phyloP scores from a whole-genome alignment of 2,329 filamentous ascomycete genomes.

The Lecanicillium sp. region DNA sequence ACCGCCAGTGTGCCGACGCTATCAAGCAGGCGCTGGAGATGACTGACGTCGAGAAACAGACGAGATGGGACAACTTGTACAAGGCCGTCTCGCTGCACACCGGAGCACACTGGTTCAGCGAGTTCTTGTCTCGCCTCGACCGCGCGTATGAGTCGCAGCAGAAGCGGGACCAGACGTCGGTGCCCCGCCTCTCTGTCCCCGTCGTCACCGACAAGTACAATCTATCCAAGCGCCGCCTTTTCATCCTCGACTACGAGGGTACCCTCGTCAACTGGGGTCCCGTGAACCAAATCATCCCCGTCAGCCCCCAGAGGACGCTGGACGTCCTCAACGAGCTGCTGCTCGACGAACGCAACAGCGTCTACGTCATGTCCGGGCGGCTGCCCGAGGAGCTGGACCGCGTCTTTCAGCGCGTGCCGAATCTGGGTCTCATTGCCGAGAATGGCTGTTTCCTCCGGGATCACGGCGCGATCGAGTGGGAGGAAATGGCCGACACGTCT shows the following conservation, averaged over 20 bases:
- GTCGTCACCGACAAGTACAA: constrained; percentile 61
- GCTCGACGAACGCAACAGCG: constrained; percentile 71
- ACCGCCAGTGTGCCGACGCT: constrained; percentile 77
- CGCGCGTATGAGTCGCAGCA: constrained; percentile 79
- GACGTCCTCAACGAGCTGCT: constrained; percentile 78
- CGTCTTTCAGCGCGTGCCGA: constrained; percentile 76
- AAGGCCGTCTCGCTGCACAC: constrained; percentile 73
- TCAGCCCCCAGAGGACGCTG: constrained; percentile 76
- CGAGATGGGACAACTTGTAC: constrained; percentile 69
- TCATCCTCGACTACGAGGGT: constrained; percentile 91
- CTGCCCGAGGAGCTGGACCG: constrained; percentile 83
- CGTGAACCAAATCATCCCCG: constrained; percentile 75
- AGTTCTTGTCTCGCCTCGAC: constrained; percentile 64
- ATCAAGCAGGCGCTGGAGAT: constrained; percentile 82
- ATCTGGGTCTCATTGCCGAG: constrained; percentile 85
- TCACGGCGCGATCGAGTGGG: constrained; percentile 64
- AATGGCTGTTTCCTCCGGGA: constrained; percentile 88
- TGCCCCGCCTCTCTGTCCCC: constrained; percentile 73
- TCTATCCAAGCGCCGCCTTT: constrained; percentile 61
- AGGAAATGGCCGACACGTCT: constrained; percentile 65
- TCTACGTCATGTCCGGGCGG: constrained; percentile 91
- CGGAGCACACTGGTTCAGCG: constrained; percentile 78
- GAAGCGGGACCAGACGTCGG: constrained; percentile 74
- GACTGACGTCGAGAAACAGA: constrained; percentile 63
- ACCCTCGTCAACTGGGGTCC: constrained; percentile 85